phyloP scores from a whole-genome alignment of 306 rosid genomes.

The Trifolium repens region DNA sequence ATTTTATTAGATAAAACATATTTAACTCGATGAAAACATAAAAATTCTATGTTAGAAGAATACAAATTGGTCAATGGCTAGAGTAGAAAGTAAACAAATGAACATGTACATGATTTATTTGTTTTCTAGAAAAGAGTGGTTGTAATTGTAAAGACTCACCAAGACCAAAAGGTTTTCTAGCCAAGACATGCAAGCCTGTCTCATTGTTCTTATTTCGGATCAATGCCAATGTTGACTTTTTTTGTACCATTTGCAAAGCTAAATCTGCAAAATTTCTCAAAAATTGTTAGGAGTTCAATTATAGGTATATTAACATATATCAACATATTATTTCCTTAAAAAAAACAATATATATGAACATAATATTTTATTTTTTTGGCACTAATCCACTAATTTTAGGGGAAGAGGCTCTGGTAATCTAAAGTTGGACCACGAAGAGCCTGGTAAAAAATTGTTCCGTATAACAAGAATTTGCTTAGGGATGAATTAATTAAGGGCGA shows the following conservation, averaged over 20 bases:
- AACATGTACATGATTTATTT: neutral
- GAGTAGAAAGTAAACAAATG: too few relatives aligned
- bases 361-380: too few relatives aligned
- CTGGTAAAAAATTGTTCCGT: too few relatives aligned
- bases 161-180: conserved; percentile 20
- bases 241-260: conserved; percentile 35
- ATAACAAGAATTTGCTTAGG: too few relatives aligned
- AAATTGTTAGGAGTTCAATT: neutral
- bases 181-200: conserved; percentile 48
- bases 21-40: too few relatives aligned
- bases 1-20: too few relatives aligned
- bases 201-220: conserved; percentile 14
- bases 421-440: too few relatives aligned
- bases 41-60: too few relatives aligned
- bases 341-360: too few relatives aligned
- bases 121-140: neutral
- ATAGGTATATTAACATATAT: neutral
- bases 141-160: conserved; percentile 22
- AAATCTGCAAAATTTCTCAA: conserved; percentile 39
- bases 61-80: too few relatives aligned
- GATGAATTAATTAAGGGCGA: neutral
- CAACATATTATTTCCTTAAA: neutral
- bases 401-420: too few relatives aligned
- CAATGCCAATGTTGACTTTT: conserved; percentile 13
- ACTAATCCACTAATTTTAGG: too few relatives aligned